Conservation (phyloP, 164 flowering plant genomes). For the Berberis thunbergii region DNA sequence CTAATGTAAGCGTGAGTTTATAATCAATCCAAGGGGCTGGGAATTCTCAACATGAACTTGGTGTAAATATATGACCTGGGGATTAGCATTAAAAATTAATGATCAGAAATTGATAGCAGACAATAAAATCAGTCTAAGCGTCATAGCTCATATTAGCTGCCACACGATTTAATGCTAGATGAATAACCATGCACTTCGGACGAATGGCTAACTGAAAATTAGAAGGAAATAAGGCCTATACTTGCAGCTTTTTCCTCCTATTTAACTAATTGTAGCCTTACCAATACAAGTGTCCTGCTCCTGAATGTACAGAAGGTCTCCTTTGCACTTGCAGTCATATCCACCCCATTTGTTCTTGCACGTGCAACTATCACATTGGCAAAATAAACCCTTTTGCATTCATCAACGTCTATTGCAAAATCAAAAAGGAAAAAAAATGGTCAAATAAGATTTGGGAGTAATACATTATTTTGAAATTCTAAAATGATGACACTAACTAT, state of each 20-base stretch:
- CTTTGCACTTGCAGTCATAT: constrained; percentile 73
- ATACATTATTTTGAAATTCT: not conserved
- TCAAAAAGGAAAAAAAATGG: not conserved
- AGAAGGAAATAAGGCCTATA: not conserved
- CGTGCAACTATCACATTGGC: constrained; percentile 79
- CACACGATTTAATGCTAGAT: too few species aligned
- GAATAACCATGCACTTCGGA: not conserved
- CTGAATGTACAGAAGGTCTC: constrained; percentile 51
- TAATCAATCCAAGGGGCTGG: too few species aligned
- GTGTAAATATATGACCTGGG: too few species aligned
- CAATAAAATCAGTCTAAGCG: too few species aligned
- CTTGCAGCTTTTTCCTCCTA: not conserved
- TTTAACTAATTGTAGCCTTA: constrained; percentile 20
- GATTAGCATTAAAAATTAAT: too few species aligned
- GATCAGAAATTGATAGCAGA: too few species aligned
- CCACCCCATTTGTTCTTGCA: constrained; percentile 88
- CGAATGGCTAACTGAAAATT: not conserved
- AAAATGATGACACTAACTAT: not conserved
- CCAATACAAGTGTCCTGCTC: constrained; percentile 91
- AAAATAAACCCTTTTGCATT: constrained; percentile 65
- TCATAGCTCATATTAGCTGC: too few species aligned
- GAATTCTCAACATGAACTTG: too few species aligned
- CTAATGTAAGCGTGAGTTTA: too few species aligned
- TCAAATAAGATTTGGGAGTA: not conserved
- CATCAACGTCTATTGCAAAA: constrained; percentile 55